These are phyloP conservation scores for Moesziomyces sp. DNA, from an alignment of 1,284 basidiomycete genomes.

Conservation along the genomic window DNA sequence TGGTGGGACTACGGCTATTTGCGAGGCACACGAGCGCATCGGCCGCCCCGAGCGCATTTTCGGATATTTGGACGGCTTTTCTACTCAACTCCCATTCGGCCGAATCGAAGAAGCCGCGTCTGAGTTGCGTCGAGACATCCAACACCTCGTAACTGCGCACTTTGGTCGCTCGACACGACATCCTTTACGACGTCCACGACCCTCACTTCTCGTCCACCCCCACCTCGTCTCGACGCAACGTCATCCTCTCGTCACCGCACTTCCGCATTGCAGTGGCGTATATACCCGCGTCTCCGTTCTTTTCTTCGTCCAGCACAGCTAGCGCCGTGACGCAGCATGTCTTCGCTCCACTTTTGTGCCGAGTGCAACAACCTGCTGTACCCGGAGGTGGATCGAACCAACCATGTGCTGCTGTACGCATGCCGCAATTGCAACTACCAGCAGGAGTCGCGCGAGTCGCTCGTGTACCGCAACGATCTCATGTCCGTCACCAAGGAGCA, in stretches of 20 bases:
- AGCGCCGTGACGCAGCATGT: conserved; percentile 35
- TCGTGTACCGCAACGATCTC: conserved; percentile 93
- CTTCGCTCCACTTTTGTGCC: conserved; percentile 63
- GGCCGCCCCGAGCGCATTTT: background rate
- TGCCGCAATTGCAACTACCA: conserved; percentile 92
- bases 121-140: background rate
- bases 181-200: conserved; percentile 7
- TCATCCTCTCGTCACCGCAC: conserved; percentile 4
- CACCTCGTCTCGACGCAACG: conserved; percentile 1
- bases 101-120: conserved; percentile 35
- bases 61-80: conserved; percentile 24
- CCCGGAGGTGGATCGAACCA: conserved; percentile 81
- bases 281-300: background rate
- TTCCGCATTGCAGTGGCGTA: background rate
- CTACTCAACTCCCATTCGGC: conserved; percentile 6
- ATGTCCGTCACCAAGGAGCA: conserved; percentile 91
- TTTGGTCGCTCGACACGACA: background rate
- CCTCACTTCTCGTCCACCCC: background rate
- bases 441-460: conserved; percentile 85
- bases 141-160: conserved; percentile 7
- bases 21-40: background rate
- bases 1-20: background rate
- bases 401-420: conserved; percentile 87
- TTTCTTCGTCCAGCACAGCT: too few relatives aligned
- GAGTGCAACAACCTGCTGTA: conserved; percentile 87